phyloP scores from a whole-genome alignment of 2,329 filamentous ascomycete genomes.

The Mycocentrospora acerina region DNA sequence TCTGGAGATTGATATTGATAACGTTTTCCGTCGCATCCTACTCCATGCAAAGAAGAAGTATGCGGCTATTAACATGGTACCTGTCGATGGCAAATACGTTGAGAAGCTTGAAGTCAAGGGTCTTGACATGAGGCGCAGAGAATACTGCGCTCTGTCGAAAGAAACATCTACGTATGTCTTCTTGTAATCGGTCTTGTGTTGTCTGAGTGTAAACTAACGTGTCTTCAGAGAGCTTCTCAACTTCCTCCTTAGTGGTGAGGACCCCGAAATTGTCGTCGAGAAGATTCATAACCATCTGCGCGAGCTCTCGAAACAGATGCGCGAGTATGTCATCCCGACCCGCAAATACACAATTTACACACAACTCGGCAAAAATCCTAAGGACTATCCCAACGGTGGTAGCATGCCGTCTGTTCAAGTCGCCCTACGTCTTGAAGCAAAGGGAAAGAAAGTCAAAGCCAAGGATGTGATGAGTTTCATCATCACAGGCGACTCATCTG shows the following conservation, averaged over 20 bases:
- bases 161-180: constrained; percentile 71
- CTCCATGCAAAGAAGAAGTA: constrained; percentile 99
- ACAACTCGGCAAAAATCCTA: constrained; percentile 90
- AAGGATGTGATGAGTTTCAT: constrained; percentile 97
- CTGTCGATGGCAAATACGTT: constrained; percentile 83
- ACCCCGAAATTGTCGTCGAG: constrained; percentile 81
- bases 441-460: constrained; percentile 83
- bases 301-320: constrained; percentile 83
- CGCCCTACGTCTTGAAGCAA: constrained; percentile 80
- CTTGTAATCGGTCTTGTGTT: not conserved
- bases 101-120: constrained; percentile 98
- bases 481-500: constrained; percentile 70
- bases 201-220: constrained; percentile 7
- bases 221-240: constrained; percentile 71
- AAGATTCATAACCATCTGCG: constrained; percentile 93
- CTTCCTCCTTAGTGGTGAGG: constrained; percentile 90
- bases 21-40: constrained; percentile 89
- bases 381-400: constrained; percentile 90
- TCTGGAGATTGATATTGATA: constrained; percentile 97
- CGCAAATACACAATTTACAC: constrained; percentile 98
- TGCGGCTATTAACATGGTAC: constrained; percentile 90
- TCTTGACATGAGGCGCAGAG: constrained; percentile 94
- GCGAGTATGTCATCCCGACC: constrained; percentile 69
- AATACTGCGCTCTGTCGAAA: constrained; percentile 94
- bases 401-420: constrained; percentile 98